Evolutionary conservation across 2,329 filamentous ascomycete species (phyloP), one percentile per base, ranked within the genome.

Genomic region (Chaetoscypha palmicola): DNA sequence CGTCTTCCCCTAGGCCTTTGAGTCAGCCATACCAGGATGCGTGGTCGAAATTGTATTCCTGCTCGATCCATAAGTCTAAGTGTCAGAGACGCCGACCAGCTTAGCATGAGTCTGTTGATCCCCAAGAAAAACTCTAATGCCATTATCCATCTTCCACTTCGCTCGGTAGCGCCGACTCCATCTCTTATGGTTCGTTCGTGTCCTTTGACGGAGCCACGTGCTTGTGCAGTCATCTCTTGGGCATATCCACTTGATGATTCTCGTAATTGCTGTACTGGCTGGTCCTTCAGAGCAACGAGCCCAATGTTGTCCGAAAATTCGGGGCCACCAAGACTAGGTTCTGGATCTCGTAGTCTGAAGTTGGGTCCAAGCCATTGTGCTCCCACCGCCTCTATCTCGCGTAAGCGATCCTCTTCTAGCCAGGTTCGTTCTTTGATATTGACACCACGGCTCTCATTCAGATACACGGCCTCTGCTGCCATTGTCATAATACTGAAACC

Each of bases 401-500:
- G 74, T 8, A 91, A 71, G 4, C 90, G 77, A 53, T 94, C 86
- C 55, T 91, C 86, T 60, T 98, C 92, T 2, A 97, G 69, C 91
- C 92, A 98, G 0, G 92, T 96, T 66, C 81, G 81, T 26, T 75
- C 71, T 51, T 81, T 80, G 2, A 94, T 70, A 48, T 78, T 81
- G 40, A 97, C 79, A 1, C 74, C 74, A 31, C 78, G 78, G 35
- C 91, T 91, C 64, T 97, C 91, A 49, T 96, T 95, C 9, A 98
- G 70, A 59, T 95, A 97, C 0, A 97, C 92, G 3, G 91, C 91
- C 64, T 97, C 90, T 56, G 88, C 95, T 1, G 92, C 92, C 64
- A 94, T 91, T 1, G 88, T 94, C 48, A 97, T 79, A 10, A 91
- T 81, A 9, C 81, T 82, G 59, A 96, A 96, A 0, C 92, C 92